phyloP scores from a whole-genome alignment of 306 rosid species.

The Lotus japonicus region DNA sequence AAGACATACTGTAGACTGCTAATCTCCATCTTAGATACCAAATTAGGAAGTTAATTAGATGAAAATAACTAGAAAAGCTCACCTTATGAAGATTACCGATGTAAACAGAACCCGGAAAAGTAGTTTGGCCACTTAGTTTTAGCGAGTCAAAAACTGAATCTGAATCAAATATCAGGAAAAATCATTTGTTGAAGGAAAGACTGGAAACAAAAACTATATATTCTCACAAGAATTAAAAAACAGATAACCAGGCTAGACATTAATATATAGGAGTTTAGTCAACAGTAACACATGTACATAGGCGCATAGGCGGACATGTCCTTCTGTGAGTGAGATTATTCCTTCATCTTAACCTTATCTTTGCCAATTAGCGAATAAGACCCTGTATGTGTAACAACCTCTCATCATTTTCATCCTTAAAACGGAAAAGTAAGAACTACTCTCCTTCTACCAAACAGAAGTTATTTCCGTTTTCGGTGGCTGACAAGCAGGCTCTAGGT shows the following conservation, averaged over 20 bases:
- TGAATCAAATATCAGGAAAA: conserved; percentile 33
- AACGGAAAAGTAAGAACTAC: no score
- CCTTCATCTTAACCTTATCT: neutral
- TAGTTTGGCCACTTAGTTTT: conserved; percentile 30
- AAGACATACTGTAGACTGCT: neutral
- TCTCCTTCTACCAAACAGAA: no score
- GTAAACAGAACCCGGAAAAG: conserved; percentile 32
- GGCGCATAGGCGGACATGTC: neutral
- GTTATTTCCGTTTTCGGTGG: no score
- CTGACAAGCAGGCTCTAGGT: neutral
- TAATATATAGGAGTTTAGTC: neutral
- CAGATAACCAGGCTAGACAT: neutral
- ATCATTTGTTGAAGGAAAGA: conserved; percentile 15
- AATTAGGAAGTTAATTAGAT: conserved; percentile 8
- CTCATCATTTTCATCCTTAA: no score
- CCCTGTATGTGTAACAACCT: no score
- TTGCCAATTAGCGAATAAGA: neutral
- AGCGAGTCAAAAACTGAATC: conserved; percentile 36
- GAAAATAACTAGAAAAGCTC: conserved; percentile 22
- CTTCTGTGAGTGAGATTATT: neutral
- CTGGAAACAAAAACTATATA: neutral
- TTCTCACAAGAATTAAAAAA: conserved; percentile 7
- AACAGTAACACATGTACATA: neutral
- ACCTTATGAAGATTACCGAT: conserved; percentile 38
- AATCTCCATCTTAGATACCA: neutral